Conservation (phyloP, 2,329 filamentous ascomycete genomes). For the Fusarium clavum region DNA sequence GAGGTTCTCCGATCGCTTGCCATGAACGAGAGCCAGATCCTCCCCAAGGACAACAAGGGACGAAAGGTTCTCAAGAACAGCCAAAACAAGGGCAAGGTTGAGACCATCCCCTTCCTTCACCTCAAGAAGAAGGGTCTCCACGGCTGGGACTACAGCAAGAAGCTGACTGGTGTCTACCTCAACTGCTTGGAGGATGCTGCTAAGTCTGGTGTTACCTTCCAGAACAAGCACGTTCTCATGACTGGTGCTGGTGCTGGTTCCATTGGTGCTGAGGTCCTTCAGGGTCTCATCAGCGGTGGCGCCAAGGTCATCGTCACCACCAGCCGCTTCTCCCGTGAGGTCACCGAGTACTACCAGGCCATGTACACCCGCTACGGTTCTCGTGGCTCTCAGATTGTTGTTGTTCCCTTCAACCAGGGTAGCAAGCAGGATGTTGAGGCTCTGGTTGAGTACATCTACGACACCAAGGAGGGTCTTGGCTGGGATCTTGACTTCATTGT, state of each 20-base stretch:
- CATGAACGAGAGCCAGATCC: constrained; percentile 98
- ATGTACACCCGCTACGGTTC: constrained; percentile 97
- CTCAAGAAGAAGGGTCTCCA: constrained; percentile 93
- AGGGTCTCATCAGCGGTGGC: constrained; percentile 95
- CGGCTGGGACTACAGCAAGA: constrained; percentile 99
- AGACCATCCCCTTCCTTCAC: constrained; percentile 97
- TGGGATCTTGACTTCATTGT: constrained; percentile 98
- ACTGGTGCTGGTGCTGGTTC: constrained; percentile 97
- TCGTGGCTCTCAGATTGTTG: constrained; percentile 94
- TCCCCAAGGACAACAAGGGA: constrained; percentile 84
- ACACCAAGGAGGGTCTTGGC: constrained; percentile 93
- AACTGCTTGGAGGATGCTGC: constrained; percentile 92
- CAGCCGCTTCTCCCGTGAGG: constrained; percentile 93
- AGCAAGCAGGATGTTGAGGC: constrained; percentile 98
- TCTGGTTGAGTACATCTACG: constrained; percentile 95
- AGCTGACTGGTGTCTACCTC: constrained; percentile 91
- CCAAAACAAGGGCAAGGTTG: constrained; percentile 86
- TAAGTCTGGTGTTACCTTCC: constrained; percentile 86
- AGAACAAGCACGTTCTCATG: constrained; percentile 97
- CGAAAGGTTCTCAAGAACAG: constrained; percentile 67
- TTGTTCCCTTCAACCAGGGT: constrained; percentile 98
- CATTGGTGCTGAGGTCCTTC: constrained; percentile 95
- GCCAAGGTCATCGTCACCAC: constrained; percentile 98
- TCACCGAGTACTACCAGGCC: constrained; percentile 98
- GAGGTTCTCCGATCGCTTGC: constrained; percentile 93